Conservation (phyloP, 352 stramenopile species). For the Pythium apleroticum region DNA sequence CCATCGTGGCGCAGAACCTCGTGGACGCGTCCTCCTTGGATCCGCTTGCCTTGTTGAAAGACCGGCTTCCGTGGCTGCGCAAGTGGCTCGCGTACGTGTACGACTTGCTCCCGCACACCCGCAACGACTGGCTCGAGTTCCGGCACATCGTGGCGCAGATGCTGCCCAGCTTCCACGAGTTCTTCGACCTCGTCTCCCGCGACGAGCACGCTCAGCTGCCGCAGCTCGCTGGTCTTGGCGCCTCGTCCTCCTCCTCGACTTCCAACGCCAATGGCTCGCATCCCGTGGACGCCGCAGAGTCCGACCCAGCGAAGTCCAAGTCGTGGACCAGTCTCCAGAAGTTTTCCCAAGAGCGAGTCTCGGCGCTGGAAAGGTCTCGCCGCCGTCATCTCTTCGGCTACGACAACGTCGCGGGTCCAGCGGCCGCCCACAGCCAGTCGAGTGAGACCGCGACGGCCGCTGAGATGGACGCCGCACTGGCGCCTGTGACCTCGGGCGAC, state of each 20-base stretch:
- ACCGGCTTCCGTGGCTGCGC: conserved; percentile 15
- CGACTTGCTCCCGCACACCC: conserved; percentile 24
- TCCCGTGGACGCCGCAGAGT: neutral
- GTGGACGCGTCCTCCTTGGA: neutral
- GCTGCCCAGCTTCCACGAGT: conserved; percentile 34
- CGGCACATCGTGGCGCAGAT: conserved; percentile 31
- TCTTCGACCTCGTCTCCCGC: conserved; percentile 23
- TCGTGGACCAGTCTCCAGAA: conserved; percentile 27
- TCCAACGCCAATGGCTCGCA: neutral
- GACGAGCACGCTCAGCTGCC: conserved; percentile 15
- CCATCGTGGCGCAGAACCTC: conserved; percentile 23
- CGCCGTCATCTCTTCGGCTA: conserved; percentile 66
- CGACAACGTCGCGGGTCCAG: conserved; percentile 35
- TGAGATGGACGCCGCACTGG: neutral
- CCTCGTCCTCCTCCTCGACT: neutral
- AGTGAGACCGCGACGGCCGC: neutral
- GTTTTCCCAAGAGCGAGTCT: conserved; percentile 31
- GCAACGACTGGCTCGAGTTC: conserved; percentile 41
- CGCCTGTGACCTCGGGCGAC: conserved; percentile 23
- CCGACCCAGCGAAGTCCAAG: conserved; percentile 36
- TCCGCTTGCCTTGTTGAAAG: neutral
- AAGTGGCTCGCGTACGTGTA: conserved; percentile 28
- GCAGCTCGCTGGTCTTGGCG: conserved; percentile 9
- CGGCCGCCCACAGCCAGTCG: neutral
- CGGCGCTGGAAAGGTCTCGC: conserved; percentile 46